phyloP scores from a whole-genome alignment of 2,329 filamentous ascomycete genomes.

The Cercospora janseana region DNA sequence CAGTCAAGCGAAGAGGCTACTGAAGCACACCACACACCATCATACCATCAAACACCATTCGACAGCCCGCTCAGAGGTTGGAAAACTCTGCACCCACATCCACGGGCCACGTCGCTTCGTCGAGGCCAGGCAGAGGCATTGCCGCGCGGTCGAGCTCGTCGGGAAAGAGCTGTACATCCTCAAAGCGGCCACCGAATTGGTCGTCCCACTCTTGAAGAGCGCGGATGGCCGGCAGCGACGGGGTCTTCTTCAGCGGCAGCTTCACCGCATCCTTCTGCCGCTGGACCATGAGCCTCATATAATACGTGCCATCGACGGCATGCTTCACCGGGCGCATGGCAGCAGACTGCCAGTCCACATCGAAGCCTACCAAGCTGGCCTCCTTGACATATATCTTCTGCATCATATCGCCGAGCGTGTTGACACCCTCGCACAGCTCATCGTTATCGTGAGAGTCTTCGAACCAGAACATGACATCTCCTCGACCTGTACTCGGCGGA shows the following conservation, averaged over 20 bases:
- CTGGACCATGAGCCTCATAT: constrained; percentile 15
- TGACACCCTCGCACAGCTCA: constrained; percentile 21
- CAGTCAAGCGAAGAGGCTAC: background rate
- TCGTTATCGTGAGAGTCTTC: constrained; percentile 22
- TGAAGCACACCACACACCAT: too few species aligned
- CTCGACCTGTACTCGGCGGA: constrained; percentile 18
- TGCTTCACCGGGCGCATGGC: constrained; percentile 21
- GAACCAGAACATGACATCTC: constrained; percentile 27
- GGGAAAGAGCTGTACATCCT: background rate
- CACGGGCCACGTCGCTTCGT: constrained; percentile 10
- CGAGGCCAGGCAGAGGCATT: background rate
- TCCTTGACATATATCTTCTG: constrained; percentile 22
- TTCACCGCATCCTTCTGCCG: constrained; percentile 14
- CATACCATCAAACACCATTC: too few species aligned
- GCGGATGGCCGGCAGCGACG: background rate
- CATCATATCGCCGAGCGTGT: constrained; percentile 23
- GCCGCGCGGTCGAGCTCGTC: background rate
- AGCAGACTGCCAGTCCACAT: constrained; percentile 18
- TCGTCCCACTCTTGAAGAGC: background rate
- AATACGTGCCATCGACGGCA: constrained; percentile 22
- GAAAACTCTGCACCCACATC: constrained; percentile 16
- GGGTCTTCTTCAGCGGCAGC: background rate
- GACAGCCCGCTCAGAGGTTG: constrained; percentile 12
- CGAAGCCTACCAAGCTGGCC: constrained; percentile 7
- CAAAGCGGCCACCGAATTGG: background rate